Percentiles rank a stretch among this genome's conserved stretches.
These are phyloP conservation scores for Telopea speciosissima DNA, from an alignment of 177 flowering plant genomes.

Conservation along the genomic window DNA sequence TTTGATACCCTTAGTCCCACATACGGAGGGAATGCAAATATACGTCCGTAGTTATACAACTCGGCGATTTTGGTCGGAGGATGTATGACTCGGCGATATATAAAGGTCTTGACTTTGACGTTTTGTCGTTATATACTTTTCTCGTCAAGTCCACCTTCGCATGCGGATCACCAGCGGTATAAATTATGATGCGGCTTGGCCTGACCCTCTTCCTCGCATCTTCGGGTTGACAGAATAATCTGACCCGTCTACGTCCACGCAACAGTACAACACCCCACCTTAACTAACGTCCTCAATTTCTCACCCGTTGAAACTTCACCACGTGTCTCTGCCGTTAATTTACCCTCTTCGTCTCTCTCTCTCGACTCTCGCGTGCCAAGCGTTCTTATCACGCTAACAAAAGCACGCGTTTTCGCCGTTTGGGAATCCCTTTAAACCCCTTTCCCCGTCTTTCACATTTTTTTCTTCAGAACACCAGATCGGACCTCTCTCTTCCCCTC, in stretches of 20 bases:
- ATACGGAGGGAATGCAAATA: no score
- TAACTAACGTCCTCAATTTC: not conserved
- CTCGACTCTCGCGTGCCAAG: no score
- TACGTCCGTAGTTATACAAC: no score
- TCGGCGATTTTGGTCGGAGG: no score
- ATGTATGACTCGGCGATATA: no score
- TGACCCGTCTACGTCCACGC: not conserved
- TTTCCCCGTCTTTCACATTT: not conserved
- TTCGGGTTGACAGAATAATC: not conserved
- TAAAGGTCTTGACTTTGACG: not conserved
- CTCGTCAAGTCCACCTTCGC: not conserved
- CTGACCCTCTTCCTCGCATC: not conserved
- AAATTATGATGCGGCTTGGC: not conserved
- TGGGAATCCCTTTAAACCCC: constrained; percentile 7
- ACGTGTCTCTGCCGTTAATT: not conserved
- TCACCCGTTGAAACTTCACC: not conserved
- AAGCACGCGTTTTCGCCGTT: constrained; percentile 23
- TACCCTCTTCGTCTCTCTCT: not conserved
- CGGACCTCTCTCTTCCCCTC: not conserved
- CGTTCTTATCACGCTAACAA: not conserved
- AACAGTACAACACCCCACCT: not conserved
- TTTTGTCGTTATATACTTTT: not conserved
- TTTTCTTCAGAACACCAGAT: not conserved
- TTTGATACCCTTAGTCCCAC: no score
- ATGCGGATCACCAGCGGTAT: no score